Percentiles rank a stretch among this genome's conserved stretches.
phyloP scores from a whole-genome alignment of 2,329 filamentous ascomycete species.

The Magnaporthiopsis poae region DNA sequence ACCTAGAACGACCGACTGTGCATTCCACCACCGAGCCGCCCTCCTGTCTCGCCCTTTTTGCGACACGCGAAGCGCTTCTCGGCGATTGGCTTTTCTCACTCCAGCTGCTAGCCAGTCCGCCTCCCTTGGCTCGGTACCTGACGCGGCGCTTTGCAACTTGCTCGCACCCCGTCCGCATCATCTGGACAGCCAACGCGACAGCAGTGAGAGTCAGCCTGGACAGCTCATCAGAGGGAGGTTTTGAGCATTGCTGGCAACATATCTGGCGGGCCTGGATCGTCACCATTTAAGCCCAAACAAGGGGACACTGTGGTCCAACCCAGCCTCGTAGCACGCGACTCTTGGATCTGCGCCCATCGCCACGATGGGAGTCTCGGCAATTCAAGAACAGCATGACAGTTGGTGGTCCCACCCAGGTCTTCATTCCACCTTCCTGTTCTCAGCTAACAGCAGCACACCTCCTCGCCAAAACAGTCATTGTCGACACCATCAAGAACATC shows the following conservation, averaged over 20 bases:
- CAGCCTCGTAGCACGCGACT: background rate
- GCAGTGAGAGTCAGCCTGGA: background rate
- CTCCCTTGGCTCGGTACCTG: background rate
- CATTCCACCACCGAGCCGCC: background rate
- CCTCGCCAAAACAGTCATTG: slow-evolving; percentile 46
- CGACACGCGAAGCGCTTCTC: background rate
- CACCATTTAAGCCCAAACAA: background rate
- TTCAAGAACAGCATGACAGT: slow-evolving; percentile 76
- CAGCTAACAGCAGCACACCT: background rate
- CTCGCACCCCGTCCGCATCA: background rate
- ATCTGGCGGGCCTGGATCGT: background rate
- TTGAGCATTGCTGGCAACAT: background rate
- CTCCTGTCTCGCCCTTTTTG: background rate
- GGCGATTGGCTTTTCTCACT: background rate
- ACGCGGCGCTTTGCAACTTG: background rate
- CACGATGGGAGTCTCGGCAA: slow-evolving; percentile 74
- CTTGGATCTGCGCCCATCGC: slow-evolving; percentile 18
- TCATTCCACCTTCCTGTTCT: background rate
- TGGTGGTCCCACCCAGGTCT: slow-evolving; percentile 20
- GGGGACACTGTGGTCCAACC: slow-evolving; percentile 1
- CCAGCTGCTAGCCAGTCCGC: too few relatives aligned
- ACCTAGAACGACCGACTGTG: background rate
- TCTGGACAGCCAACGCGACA: background rate
- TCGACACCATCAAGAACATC: slow-evolving; percentile 65
- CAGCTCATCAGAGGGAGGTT: background rate